These are phyloP conservation scores for Artemisia argyi DNA, from an alignment of 129 eudicot species.

Conservation along the genomic window DNA sequence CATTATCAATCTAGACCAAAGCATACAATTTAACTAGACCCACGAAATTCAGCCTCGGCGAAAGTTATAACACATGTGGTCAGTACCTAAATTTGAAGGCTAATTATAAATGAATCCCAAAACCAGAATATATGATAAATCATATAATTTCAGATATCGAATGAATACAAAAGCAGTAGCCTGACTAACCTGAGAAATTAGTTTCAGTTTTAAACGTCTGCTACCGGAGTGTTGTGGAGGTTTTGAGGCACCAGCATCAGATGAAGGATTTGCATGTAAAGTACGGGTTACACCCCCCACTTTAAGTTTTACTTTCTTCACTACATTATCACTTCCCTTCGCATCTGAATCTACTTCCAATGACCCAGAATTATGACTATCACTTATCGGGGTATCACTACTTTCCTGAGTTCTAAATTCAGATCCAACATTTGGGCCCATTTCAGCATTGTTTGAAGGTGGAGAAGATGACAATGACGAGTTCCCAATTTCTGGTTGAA, in stretches of 20 bases:
- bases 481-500: slow-evolving; percentile 39
- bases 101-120: not conserved
- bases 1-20: not conserved
- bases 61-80: too few species aligned
- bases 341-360: slow-evolving; percentile 37
- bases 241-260: not conserved
- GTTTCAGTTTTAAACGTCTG: slow-evolving; percentile 37
- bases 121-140: not conserved
- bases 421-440: slow-evolving; percentile 25
- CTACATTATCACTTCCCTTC: slow-evolving; percentile 39
- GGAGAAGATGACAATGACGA: slow-evolving; percentile 53
- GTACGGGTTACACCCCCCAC: slow-evolving; percentile 75
- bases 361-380: slow-evolving; percentile 29
- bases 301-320: slow-evolving; percentile 71
- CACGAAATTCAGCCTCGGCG: not conserved
- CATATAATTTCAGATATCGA: not conserved
- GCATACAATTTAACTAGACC: not conserved
- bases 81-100: too few species aligned
- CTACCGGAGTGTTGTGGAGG: slow-evolving; percentile 34
- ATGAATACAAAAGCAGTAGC: slow-evolving; percentile 1
- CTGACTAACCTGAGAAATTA: slow-evolving; percentile 41
- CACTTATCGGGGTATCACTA: slow-evolving; percentile 20
- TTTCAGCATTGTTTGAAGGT: slow-evolving; percentile 44
- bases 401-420: slow-evolving; percentile 27
- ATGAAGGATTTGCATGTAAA: slow-evolving; percentile 37